These are phyloP conservation scores for Zygotorulaspora chibaensis DNA, from an alignment of 805 yeast genomes.

Conservation along the genomic window DNA sequence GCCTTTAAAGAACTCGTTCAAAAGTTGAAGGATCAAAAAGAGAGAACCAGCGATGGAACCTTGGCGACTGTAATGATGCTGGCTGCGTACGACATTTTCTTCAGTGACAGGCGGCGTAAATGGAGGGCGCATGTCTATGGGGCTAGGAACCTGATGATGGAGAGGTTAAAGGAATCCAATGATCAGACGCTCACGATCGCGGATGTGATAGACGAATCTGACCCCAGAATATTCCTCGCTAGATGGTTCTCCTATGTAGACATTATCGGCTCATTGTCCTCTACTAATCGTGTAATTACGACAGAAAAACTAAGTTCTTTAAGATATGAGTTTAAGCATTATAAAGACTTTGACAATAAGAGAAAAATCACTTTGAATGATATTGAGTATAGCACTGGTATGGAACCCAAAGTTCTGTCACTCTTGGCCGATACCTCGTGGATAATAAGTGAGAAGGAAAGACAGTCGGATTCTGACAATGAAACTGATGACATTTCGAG, in stretches of 20 bases:
- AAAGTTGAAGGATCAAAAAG: conserved; percentile 46
- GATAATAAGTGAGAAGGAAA: conserved; percentile 36
- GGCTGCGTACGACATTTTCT: conserved; percentile 53
- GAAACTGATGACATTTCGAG: conserved; percentile 16
- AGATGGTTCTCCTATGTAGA: conserved; percentile 70
- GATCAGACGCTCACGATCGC: conserved; percentile 12
- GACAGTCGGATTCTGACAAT: conserved; percentile 14
- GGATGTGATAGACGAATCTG: conserved; percentile 18
- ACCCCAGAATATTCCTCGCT: conserved; percentile 47
- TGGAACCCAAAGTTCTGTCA: conserved; percentile 59
- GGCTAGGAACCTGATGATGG: conserved; percentile 54
- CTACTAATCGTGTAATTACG: conserved; percentile 36
- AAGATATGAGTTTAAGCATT: conserved; percentile 21
- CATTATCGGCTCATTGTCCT: conserved; percentile 57
- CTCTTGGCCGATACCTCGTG: conserved; percentile 48
- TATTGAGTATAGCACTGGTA: conserved; percentile 61
- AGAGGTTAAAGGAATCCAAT: conserved; percentile 12
- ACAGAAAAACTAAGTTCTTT: conserved; percentile 11
- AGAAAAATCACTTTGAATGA: conserved; percentile 35
- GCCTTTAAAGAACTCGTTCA: conserved; percentile 54
- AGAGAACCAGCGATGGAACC: conserved; percentile 62
- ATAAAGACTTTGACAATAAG: conserved; percentile 4
- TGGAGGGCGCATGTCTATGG: conserved; percentile 68
- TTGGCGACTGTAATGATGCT: conserved; percentile 57
- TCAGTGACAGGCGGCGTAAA: conserved; percentile 40